phyloP scores from a whole-genome alignment of 75 land plant genomes.

The Pinus taeda region DNA sequence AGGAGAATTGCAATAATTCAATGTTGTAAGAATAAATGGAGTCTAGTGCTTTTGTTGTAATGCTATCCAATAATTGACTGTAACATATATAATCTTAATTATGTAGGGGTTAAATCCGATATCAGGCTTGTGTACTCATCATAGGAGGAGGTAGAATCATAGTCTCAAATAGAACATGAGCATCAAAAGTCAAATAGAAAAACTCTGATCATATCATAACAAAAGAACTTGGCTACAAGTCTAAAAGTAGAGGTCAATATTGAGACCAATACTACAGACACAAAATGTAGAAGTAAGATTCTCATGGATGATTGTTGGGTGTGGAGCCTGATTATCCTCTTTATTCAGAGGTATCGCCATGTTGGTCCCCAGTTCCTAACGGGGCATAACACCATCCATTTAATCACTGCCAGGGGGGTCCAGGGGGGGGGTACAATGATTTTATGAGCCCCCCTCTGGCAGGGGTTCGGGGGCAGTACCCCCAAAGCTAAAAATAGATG shows the following conservation, averaged over 20 bases:
- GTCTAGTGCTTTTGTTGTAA: neutral
- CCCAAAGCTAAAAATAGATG: too few species aligned
- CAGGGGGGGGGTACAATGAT: too few species aligned
- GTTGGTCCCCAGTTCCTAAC: too few species aligned
- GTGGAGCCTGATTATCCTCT: too few species aligned
- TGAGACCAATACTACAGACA: neutral
- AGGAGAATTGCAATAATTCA: too few species aligned
- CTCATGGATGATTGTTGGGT: too few species aligned
- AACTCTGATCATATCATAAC: slow-evolving; percentile 2
- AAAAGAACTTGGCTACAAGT: neutral
- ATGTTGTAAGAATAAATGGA: neutral
- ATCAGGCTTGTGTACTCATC: neutral
- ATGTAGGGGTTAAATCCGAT: slow-evolving; percentile 10
- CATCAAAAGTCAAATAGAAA: neutral
- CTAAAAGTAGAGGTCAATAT: neutral
- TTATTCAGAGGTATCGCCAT: too few species aligned
- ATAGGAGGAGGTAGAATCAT: neutral
- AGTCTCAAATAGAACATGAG: neutral
- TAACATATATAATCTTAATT: neutral
- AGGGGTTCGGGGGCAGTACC: too few species aligned
- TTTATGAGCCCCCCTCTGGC: too few species aligned
- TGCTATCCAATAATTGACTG: neutral
- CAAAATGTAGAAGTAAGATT: slow-evolving; percentile 1
- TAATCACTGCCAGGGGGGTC: too few species aligned
- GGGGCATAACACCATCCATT: too few species aligned